These are phyloP conservation scores for Penicillium longicatenatum DNA, from an alignment of 495 filamentous ascomycete genomes.

Conservation along the genomic window DNA sequence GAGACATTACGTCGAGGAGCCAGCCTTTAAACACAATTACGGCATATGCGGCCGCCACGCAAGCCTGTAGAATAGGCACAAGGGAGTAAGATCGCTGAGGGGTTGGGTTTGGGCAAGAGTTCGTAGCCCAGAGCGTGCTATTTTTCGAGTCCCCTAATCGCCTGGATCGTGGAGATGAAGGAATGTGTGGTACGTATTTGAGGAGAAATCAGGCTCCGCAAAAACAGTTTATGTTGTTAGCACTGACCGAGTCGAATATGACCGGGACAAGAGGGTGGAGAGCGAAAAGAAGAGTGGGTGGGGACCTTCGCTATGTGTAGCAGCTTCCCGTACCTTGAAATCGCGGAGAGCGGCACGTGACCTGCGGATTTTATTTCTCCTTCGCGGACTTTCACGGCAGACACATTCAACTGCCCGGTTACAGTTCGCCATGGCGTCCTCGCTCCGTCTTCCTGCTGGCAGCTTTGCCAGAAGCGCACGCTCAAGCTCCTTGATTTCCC, in stretches of 20 bases:
- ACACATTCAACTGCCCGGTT: conserved; percentile 11
- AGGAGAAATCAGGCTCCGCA: background rate
- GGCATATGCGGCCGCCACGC: conserved; percentile 47
- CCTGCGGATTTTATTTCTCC: conserved; percentile 31
- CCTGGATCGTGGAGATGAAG: background rate
- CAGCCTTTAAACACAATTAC: conserved; percentile 42
- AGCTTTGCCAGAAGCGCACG: conserved; percentile 20
- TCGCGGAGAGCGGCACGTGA: conserved; percentile 30
- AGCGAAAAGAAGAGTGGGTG: conserved; percentile 4
- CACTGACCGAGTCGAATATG: background rate
- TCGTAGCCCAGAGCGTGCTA: background rate
- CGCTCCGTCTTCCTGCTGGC: conserved; percentile 32
- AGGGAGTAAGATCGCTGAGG: background rate
- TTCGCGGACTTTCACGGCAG: conserved; percentile 6
- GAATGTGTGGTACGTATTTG: background rate
- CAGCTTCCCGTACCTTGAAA: conserved; percentile 14
- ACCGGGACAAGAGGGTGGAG: conserved; percentile 1
- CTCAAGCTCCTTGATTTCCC: conserved; percentile 15
- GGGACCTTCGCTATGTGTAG: background rate
- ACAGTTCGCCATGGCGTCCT: conserved; percentile 39
- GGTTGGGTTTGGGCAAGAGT: conserved; percentile 1
- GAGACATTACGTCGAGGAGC: conserved; percentile 49
- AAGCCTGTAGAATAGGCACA: conserved; percentile 13
- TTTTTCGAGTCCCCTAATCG: conserved; percentile 2
- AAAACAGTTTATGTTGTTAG: background rate